These are phyloP conservation scores for Austropuccinia psidii DNA, from an alignment of 1,284 basidiomycete species.

Conservation along the genomic window DNA sequence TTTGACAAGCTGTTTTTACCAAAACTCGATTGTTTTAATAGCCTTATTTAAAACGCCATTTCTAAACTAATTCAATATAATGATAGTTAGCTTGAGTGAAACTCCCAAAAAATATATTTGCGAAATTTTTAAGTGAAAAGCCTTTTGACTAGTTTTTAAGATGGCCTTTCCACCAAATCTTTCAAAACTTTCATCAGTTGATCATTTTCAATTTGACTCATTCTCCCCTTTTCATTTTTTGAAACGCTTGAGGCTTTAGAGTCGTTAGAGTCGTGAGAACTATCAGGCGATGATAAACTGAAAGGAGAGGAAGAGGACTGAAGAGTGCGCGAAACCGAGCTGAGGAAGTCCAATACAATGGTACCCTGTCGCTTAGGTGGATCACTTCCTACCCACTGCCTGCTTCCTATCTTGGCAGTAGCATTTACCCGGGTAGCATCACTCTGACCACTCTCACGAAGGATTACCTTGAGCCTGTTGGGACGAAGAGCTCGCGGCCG, in stretches of 20 bases:
- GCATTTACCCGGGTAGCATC: not conserved
- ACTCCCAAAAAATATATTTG: too few species aligned
- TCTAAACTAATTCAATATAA: too few species aligned
- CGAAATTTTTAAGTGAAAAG: too few species aligned
- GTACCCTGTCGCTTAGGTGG: constrained; percentile 19
- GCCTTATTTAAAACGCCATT: too few species aligned
- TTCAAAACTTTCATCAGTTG: constrained; percentile 33
- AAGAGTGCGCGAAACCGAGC: constrained; percentile 17
- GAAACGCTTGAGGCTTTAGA: not conserved
- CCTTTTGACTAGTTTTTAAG: too few species aligned
- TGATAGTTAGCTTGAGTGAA: too few species aligned
- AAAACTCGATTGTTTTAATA: too few species aligned
- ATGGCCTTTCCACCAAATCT: constrained; percentile 26
- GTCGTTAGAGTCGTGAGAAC: not conserved
- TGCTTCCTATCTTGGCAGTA: constrained; percentile 8
- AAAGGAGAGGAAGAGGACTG: not conserved
- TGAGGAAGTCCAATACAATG: constrained; percentile 36
- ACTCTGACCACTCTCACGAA: constrained; percentile 12
- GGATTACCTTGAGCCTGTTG: constrained; percentile 18
- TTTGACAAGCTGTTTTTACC: too few species aligned
- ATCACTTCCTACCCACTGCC: constrained; percentile 30
- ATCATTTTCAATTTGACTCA: constrained; percentile 24
- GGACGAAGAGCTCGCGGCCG: constrained; percentile 8
- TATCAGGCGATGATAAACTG: not conserved
- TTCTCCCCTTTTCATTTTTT: not conserved